Evolutionary conservation across 805 yeast genomes (phyloP).

Genomic region (Schwanniomyces pseudopolymorphus): DNA sequence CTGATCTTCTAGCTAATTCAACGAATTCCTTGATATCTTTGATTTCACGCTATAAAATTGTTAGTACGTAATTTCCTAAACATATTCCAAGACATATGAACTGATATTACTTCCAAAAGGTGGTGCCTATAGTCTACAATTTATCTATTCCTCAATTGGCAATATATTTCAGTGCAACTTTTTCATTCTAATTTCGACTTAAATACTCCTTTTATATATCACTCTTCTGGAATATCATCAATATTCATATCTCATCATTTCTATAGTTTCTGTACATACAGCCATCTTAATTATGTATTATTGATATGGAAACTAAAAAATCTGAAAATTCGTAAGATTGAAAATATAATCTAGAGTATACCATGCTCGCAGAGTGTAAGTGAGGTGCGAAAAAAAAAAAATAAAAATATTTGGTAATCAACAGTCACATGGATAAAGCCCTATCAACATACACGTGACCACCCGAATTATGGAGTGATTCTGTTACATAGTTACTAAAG

Average conservation of each 20-base stretch:
- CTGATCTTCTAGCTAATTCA: slow-evolving; percentile 94
- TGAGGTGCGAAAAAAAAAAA: not conserved
- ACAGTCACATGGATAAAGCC: not conserved
- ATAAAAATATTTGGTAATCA: not conserved
- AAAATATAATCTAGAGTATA: not conserved
- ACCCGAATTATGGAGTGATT: too few species aligned
- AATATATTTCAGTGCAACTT: not conserved
- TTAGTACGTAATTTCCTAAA: slow-evolving; percentile 12
- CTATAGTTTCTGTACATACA: slow-evolving; percentile 15
- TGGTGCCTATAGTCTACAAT: not conserved
- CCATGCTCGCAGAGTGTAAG: not conserved
- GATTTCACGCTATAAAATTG: slow-evolving; percentile 59
- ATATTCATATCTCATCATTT: not conserved
- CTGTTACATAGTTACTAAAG: too few species aligned
- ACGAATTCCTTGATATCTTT: slow-evolving; percentile 97
- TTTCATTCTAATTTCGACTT: not conserved
- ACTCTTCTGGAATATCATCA: not conserved
- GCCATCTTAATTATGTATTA: slow-evolving; percentile 17
- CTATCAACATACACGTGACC: not conserved
- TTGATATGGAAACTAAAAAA: slow-evolving; percentile 2
- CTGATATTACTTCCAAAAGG: not conserved
- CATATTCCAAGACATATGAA: not conserved
- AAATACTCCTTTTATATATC: too few species aligned
- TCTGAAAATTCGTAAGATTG: not conserved
- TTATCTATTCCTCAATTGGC: not conserved